Conservation (phyloP, 352 stramenopile species). For the Globisporangium perplexum region DNA sequence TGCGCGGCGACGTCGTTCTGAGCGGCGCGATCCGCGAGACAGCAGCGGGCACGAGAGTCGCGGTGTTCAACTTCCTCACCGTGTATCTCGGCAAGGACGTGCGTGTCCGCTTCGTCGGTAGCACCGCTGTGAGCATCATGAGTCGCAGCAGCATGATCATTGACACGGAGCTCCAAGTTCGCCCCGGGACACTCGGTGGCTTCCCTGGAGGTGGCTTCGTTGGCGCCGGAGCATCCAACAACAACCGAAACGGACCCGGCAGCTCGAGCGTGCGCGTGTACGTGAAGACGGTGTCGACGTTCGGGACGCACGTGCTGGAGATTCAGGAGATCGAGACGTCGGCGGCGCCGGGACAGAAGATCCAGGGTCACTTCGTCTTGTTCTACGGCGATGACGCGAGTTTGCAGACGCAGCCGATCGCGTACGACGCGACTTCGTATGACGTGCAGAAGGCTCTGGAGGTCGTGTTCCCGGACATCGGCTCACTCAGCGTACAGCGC, state of each 20-base stretch:
- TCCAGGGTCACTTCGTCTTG: slow-evolving; percentile 77
- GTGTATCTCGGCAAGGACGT: slow-evolving; percentile 87
- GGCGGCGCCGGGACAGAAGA: slow-evolving; percentile 73
- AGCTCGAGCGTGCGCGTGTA: slow-evolving; percentile 88
- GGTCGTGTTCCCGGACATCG: slow-evolving; percentile 44
- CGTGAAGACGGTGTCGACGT: slow-evolving; percentile 89
- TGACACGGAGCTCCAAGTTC: slow-evolving; percentile 76
- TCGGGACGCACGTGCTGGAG: slow-evolving; percentile 78
- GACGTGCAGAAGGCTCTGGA: slow-evolving; percentile 53
- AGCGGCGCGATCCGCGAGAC: slow-evolving; percentile 60
- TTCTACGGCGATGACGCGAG: slow-evolving; percentile 18
- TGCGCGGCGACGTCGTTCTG: slow-evolving; percentile 55
- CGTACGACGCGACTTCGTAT: slow-evolving; percentile 67
- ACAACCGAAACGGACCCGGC: slow-evolving; percentile 94
- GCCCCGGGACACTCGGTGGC: slow-evolving; percentile 89
- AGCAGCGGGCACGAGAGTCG: slow-evolving; percentile 80
- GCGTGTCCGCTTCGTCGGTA: slow-evolving; percentile 80
- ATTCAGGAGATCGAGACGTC: slow-evolving; percentile 89
- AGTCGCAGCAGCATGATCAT: slow-evolving; percentile 90
- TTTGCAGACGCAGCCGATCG: slow-evolving; percentile 38
- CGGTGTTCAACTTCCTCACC: slow-evolving; percentile 95
- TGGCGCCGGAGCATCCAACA: slow-evolving; percentile 64
- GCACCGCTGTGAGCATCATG: slow-evolving; percentile 84
- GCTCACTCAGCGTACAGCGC: slow-evolving; percentile 39
- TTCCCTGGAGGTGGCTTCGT: slow-evolving; percentile 91